Percentiles rank a stretch among this genome's conserved stretches.
Conservation (phyloP, 2,329 filamentous ascomycete genomes). For the Coleophoma crateriformis region DNA sequence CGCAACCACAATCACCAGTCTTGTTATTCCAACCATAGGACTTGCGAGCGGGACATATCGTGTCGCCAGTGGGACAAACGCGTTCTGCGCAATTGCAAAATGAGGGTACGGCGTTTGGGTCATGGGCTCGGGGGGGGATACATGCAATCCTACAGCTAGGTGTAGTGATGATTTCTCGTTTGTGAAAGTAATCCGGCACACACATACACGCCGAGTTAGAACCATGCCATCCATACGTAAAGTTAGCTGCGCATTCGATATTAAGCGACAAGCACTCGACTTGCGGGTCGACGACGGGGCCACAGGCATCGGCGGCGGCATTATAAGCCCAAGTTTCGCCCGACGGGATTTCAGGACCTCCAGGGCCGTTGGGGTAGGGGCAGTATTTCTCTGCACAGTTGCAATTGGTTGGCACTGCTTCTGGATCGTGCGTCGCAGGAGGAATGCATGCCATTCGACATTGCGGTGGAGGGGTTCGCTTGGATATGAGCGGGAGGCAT, state of each 20-base stretch:
- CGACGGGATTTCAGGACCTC: neutral
- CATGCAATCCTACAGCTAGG: neutral
- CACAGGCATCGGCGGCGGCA: neutral
- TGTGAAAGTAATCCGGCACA: neutral
- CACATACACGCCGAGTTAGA: neutral
- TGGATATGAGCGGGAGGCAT: neutral
- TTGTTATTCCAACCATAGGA: neutral
- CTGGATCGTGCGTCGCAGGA: neutral
- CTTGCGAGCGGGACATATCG: neutral
- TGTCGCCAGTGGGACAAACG: neutral
- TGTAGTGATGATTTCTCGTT: neutral
- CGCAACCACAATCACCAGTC: neutral
- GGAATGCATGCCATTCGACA: neutral
- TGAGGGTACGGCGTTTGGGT: neutral
- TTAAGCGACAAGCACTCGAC: neutral
- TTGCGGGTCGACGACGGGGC: neutral
- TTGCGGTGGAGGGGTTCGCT: neutral
- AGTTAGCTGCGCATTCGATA: neutral
- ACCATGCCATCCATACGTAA: neutral
- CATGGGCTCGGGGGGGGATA: neutral
- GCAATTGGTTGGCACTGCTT: neutral
- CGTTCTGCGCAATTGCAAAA: neutral
- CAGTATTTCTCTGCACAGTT: neutral
- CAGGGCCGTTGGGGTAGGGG: neutral
- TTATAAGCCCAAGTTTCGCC: neutral